A percentile compares a stretch with the other conserved stretches of the same genome.
Evolutionary conservation across 768 basidiomycete species (phyloP).

Genomic region (Hirschioporus abietinus): DNA sequence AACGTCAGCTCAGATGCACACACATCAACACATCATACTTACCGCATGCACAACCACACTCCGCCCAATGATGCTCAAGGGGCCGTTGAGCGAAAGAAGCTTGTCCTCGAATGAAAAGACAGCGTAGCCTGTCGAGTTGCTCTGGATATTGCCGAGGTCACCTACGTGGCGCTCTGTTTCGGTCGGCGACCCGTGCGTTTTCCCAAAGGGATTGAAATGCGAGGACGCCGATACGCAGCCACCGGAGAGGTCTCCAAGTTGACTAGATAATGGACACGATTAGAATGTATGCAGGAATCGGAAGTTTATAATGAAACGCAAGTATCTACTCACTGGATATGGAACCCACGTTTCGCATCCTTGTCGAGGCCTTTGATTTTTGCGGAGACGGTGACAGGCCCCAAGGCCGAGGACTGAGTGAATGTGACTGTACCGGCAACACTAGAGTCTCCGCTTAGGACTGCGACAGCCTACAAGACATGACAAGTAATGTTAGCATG

Average conservation of each 20-base stretch:
- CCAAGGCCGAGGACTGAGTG: slow-evolving; percentile 42
- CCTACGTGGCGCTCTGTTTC: slow-evolving; percentile 63
- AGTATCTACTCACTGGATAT: slow-evolving; percentile 61
- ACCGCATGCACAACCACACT: slow-evolving; percentile 73
- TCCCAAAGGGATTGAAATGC: slow-evolving; percentile 71
- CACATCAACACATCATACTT: slow-evolving; percentile 17
- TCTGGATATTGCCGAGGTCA: slow-evolving; percentile 69
- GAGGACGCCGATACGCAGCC: slow-evolving; percentile 66
- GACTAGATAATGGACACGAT: slow-evolving; percentile 19
- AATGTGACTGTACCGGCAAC: slow-evolving; percentile 66
- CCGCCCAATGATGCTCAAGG: slow-evolving; percentile 69
- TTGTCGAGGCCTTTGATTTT: slow-evolving; percentile 55
- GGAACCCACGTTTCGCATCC: slow-evolving; percentile 63
- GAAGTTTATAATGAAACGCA: neutral
- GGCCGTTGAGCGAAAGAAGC: slow-evolving; percentile 62
- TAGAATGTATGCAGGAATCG: neutral
- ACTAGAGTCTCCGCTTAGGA: slow-evolving; percentile 54
- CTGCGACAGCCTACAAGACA: slow-evolving; percentile 45
- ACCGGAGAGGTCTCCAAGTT: slow-evolving; percentile 56
- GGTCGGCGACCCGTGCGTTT: slow-evolving; percentile 59
- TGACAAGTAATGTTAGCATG: neutral
- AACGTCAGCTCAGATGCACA: no score
- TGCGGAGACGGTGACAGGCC: slow-evolving; percentile 58
- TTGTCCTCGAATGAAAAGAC: slow-evolving; percentile 53
- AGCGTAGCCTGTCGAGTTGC: slow-evolving; percentile 53